Evolutionary conservation across 1,139 yeast species (phyloP), one percentile per base, ranked within the genome.

Genomic region (Yamadazyma jaroonii): DNA sequence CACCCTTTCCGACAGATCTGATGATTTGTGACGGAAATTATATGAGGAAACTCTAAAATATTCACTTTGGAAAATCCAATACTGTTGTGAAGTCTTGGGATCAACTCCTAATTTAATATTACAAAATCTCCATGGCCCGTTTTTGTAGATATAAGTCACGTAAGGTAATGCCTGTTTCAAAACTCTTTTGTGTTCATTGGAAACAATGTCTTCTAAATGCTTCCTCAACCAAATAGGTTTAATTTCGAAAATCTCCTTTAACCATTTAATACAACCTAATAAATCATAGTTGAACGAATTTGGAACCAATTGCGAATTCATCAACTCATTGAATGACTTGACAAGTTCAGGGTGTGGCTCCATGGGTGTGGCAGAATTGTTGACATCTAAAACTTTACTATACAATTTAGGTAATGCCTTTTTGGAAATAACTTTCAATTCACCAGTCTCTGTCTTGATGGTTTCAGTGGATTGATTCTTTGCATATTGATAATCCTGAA

Each of bases 91-190:
- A 2, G 61, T 49, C 33, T 77, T 67, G 0, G 97, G 97, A 57
- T 92, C 87, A 26, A 82, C 68, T 0, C 97, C 97, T 49, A 81
- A 79, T 49, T 68, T 76, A 32, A 88, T 79, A 55, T 84, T 87
- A n/a, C 95, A 78, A 45, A 88, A 88, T 52, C 97, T 73, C 96
- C 96, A 92, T 0, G 98, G 98, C 0, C 99, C 98, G 53, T 84
- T 84, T 25, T 84, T 79, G 57, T 81, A 85, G 29, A 86, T 74
- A 55, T 79, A 92, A 0, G 96, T 74, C 0, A 89, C 84, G 53
- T 85, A 81, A 0, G 97, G 96, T 35, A 94, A 61, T 0, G 96
- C 94, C 45, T 74, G 80, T 48, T 85, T 82, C 29, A 90, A 59
- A 13, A 74, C 72, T 42, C 74, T 63, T 44, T 72, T 65, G 34